Evolutionary conservation across 768 basidiomycete genomes (phyloP).

Genomic region (Russula earlei): DNA sequence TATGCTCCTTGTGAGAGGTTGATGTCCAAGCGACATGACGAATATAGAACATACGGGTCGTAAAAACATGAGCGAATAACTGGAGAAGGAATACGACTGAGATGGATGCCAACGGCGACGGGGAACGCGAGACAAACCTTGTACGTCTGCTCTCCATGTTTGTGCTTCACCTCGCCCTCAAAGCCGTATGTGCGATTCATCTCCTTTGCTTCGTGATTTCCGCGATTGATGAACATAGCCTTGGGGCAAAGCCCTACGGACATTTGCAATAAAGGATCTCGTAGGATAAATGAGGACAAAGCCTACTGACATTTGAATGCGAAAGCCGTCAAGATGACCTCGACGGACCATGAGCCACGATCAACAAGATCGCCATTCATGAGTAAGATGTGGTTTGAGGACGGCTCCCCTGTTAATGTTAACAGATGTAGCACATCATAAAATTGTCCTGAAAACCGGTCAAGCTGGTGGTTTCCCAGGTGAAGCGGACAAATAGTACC

Average conservation of each 20-base stretch:
- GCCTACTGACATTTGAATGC: conserved; percentile 79
- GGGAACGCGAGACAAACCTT: conserved; percentile 40
- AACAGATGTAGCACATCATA: conserved; percentile 88
- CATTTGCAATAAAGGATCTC: conserved; percentile 9
- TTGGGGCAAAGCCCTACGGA: conserved; percentile 82
- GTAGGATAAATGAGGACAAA: not conserved
- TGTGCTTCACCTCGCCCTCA: conserved; percentile 93
- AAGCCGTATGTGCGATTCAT: conserved; percentile 96
- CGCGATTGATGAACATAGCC: conserved; percentile 87
- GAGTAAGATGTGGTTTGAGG: conserved; percentile 71
- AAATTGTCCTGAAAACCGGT: conserved; percentile 62
- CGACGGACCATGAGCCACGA: conserved; percentile 91
- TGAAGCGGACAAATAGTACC: conserved; percentile 34
- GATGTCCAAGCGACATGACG: not conserved
- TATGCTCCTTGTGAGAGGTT: conserved; percentile 25
- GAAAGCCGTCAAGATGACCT: conserved; percentile 87
- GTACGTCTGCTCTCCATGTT: conserved; percentile 92
- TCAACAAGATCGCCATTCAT: conserved; percentile 98
- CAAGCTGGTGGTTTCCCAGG: not conserved
- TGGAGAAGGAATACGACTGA: conserved; percentile 24
- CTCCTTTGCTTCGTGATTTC: conserved; percentile 94
- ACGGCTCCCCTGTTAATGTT: conserved; percentile 78
- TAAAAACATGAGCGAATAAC: conserved; percentile 93
- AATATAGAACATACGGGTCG: conserved; percentile 42
- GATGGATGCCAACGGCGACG: not conserved